Evolutionary conservation across 2,329 filamentous ascomycete species (phyloP).

Genomic region (Pestalotiopsis sp.): DNA sequence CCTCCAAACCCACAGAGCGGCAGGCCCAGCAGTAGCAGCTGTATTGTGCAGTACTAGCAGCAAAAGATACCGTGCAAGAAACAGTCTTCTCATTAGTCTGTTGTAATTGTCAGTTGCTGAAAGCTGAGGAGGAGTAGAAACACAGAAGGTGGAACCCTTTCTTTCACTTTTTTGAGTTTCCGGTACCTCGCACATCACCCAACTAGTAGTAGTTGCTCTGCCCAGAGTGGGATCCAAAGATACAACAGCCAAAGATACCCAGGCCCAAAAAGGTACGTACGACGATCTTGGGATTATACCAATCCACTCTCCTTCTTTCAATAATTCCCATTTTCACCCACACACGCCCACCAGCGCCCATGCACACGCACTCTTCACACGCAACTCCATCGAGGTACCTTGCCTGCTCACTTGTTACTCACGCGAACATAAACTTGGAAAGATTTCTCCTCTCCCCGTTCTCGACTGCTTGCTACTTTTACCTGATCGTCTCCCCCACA

Average conservation of each 20-base stretch:
- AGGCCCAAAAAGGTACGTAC: slow-evolving; percentile 8
- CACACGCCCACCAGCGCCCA: neutral
- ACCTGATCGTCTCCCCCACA: neutral
- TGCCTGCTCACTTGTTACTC: neutral
- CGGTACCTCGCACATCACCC: neutral
- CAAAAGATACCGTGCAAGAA: neutral
- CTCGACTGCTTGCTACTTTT: neutral
- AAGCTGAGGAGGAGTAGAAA: neutral
- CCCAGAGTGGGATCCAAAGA: neutral
- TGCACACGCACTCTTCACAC: neutral
- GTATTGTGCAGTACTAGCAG: neutral
- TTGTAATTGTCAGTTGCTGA: neutral
- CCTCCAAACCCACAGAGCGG: neutral
- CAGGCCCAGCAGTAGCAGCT: neutral
- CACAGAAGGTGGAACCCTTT: neutral
- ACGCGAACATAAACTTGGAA: neutral
- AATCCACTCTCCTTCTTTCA: neutral
- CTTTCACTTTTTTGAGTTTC: neutral
- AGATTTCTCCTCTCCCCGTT: neutral
- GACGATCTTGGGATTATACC: slow-evolving; percentile 3
- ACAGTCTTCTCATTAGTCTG: neutral
- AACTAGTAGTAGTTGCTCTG: neutral
- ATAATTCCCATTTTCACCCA: neutral
- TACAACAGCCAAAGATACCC: neutral
- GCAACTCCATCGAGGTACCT: neutral